These are phyloP conservation scores for Hamamelis virginiana DNA, from an alignment of 164 flowering plant species.

Conservation along the genomic window DNA sequence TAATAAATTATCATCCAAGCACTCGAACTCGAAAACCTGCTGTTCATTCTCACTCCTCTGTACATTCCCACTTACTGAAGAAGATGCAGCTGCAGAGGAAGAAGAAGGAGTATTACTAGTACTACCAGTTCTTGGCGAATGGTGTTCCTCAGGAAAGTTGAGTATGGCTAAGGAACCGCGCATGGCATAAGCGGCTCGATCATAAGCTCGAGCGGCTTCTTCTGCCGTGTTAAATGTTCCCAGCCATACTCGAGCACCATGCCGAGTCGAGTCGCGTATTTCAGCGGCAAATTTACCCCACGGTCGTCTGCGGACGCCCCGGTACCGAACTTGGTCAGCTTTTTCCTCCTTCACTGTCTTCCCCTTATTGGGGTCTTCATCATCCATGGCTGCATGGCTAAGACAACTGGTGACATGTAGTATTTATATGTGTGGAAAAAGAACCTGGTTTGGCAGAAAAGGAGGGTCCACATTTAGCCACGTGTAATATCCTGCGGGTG, in stretches of 20 bases:
- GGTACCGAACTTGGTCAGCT: slow-evolving; percentile 21
- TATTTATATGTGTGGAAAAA: slow-evolving; percentile 6
- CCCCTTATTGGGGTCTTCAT: slow-evolving; percentile 1
- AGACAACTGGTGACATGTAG: not conserved
- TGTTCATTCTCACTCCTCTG: slow-evolving; percentile 2
- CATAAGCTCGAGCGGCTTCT: slow-evolving; percentile 47
- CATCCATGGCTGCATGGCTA: slow-evolving; percentile 21
- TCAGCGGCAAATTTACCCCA: slow-evolving; percentile 51
- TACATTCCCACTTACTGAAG: not conserved
- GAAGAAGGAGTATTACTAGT: not conserved
- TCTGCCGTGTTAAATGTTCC: slow-evolving; percentile 45
- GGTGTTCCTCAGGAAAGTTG: slow-evolving; percentile 39
- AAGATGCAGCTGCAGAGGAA: slow-evolving; percentile 8
- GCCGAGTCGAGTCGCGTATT: slow-evolving; percentile 37
- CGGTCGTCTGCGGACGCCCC: slow-evolving; percentile 39
- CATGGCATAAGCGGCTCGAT: slow-evolving; percentile 38
- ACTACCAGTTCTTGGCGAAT: not conserved
- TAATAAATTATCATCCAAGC: slow-evolving; percentile 31
- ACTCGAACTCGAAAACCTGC: slow-evolving; percentile 40
- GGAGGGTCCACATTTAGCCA: slow-evolving; percentile 1
- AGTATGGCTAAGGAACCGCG: slow-evolving; percentile 39
- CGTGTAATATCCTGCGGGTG: slow-evolving; percentile 5
- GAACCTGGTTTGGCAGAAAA: not conserved
- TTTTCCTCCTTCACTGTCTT: slow-evolving; percentile 7
- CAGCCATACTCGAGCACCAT: slow-evolving; percentile 37